These are phyloP conservation scores for Ceratobasidium sp. DNA, from an alignment of 1,284 basidiomycete species.

Conservation along the genomic window DNA sequence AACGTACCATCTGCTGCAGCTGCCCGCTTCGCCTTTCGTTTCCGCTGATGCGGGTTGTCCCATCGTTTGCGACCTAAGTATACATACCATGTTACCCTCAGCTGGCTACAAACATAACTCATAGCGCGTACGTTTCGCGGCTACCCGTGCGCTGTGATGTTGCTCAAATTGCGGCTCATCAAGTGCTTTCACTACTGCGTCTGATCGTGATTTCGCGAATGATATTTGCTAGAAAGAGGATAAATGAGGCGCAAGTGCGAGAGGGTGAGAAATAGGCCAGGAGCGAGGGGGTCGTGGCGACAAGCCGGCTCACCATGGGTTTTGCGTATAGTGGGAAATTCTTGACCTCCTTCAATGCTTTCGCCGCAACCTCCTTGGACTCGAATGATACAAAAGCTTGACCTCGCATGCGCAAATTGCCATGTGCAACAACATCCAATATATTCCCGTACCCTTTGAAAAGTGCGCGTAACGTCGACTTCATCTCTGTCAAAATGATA, in stretches of 20 bases:
- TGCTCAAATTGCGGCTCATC: conserved; percentile 73
- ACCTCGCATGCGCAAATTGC: conserved; percentile 95
- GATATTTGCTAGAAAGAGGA: conserved; percentile 79
- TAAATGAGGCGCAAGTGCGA: conserved; percentile 25
- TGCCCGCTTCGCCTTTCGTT: conserved; percentile 80
- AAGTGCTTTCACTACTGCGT: conserved; percentile 83
- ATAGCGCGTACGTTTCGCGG: conserved; percentile 78
- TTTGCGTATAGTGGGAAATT: conserved; percentile 97
- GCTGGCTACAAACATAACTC: conserved; percentile 21
- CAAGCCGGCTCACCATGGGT: conserved; percentile 76
- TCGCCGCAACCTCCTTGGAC: conserved; percentile 80
- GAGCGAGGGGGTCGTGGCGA: not conserved
- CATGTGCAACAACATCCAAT: conserved; percentile 90
- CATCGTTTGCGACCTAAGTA: conserved; percentile 63
- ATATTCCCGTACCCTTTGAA: conserved; percentile 96
- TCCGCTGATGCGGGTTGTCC: conserved; percentile 86
- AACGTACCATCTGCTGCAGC: conserved; percentile 74
- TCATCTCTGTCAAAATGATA: conserved; percentile 69
- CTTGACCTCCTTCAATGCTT: conserved; percentile 90
- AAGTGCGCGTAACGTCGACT: conserved; percentile 85
- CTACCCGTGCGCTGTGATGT: conserved; percentile 78
- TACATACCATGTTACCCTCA: not conserved
- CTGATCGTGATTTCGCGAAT: conserved; percentile 88
- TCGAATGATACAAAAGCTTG: conserved; percentile 97
- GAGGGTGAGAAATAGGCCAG: conserved; percentile 6